Evolutionary conservation across 176 grass and related monocot species (phyloP).

Genomic region (Canna indica): DNA sequence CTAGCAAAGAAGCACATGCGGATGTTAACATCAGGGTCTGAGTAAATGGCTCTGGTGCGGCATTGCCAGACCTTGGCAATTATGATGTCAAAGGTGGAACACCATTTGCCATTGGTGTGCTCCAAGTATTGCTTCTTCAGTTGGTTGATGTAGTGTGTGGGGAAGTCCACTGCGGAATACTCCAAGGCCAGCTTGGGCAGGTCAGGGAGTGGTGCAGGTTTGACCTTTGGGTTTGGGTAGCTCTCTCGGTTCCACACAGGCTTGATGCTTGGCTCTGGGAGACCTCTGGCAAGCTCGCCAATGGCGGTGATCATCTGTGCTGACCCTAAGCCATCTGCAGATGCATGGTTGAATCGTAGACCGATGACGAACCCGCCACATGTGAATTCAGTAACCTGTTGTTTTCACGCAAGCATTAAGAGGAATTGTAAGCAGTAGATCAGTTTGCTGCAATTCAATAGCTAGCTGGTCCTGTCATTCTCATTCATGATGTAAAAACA

Average conservation of each 20-base stretch:
- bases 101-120: conserved; percentile 2
- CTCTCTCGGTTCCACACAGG: conserved; percentile 18
- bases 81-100: conserved; percentile 15
- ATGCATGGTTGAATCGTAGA: conserved; percentile 11
- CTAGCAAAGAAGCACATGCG: conserved; percentile 17
- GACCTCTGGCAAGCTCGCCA: conserved; percentile 1
- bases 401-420: neutral
- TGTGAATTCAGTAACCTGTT: conserved; percentile 25
- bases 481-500: neutral
- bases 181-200: conserved; percentile 3
- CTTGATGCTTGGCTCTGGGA: conserved; percentile 9
- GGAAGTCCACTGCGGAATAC: conserved; percentile 4
- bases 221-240: conserved; percentile 10
- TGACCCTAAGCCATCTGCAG: conserved; percentile 5
- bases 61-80: conserved; percentile 20
- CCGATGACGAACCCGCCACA: conserved; percentile 23
- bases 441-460: neutral
- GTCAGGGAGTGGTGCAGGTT: conserved; percentile 3
- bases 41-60: neutral
- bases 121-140: conserved; percentile 3
- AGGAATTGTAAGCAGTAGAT: neutral
- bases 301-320: conserved; percentile 6
- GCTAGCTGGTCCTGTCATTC: neutral
- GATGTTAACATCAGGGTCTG: neutral
- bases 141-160: conserved; percentile 6